Conservation (phyloP, 768 basidiomycete species). For the Lactarius tabidus region DNA sequence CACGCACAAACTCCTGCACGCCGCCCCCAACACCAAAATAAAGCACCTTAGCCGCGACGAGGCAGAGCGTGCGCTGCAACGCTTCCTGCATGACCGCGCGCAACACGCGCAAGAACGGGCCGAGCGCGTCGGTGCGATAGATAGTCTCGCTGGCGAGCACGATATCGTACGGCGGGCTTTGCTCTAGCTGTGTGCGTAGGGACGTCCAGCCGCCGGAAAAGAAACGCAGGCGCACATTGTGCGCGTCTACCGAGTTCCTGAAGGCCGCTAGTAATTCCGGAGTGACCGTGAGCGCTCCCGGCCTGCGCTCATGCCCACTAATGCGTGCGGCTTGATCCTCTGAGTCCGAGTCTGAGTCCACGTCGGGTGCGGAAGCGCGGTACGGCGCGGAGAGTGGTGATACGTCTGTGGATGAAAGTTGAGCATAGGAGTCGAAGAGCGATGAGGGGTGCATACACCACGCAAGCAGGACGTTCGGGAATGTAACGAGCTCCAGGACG, state of each 20-base stretch:
- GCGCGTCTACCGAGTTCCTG: slow-evolving; percentile 46
- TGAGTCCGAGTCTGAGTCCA: slow-evolving; percentile 31
- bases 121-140: slow-evolving; percentile 65
- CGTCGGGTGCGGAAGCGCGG: slow-evolving; percentile 32
- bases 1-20: slow-evolving; percentile 63
- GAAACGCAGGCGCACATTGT: slow-evolving; percentile 62
- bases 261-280: slow-evolving; percentile 64
- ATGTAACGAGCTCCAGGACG: slow-evolving; percentile 72
- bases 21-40: slow-evolving; percentile 97
- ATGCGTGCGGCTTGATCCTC: slow-evolving; percentile 30
- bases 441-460: slow-evolving; percentile 61
- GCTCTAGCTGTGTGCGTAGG: slow-evolving; percentile 33
- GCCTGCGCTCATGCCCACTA: slow-evolving; percentile 19
- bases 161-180: slow-evolving; percentile 59
- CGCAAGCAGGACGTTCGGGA: slow-evolving; percentile 74
- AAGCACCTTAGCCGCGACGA: slow-evolving; percentile 89
- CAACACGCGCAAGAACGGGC: slow-evolving; percentile 54
- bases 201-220: slow-evolving; percentile 79
- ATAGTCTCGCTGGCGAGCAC: slow-evolving; percentile 93
- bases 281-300: slow-evolving; percentile 65
- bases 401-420: slow-evolving; percentile 43
- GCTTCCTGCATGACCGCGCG: slow-evolving; percentile 24
- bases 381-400: slow-evolving; percentile 53
- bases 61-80: slow-evolving; percentile 44
- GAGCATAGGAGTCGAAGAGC: too few relatives aligned